Conservation (phyloP, 148 eudicot species). For the Rhododendron williamsianum region DNA sequence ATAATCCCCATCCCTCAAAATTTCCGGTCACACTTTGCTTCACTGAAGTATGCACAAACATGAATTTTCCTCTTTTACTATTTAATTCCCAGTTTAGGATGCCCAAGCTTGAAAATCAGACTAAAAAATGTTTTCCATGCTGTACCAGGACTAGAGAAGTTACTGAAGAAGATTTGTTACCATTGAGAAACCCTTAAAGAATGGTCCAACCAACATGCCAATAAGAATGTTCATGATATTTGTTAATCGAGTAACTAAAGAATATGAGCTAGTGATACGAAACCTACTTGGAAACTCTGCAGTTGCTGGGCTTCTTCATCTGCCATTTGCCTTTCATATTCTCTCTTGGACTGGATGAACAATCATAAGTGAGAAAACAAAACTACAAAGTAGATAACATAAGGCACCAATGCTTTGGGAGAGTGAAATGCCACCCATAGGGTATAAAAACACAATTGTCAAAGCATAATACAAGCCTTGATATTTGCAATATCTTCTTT, state of each 20-base stretch:
- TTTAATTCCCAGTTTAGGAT: not conserved
- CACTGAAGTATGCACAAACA: not conserved
- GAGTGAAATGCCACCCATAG: not conserved
- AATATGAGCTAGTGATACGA: not conserved
- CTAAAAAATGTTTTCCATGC: not conserved
- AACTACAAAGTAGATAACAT: not conserved
- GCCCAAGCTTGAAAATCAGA: slow-evolving; percentile 8
- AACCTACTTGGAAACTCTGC: slow-evolving; percentile 62
- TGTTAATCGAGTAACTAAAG: not conserved
- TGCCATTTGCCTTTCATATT: slow-evolving; percentile 69
- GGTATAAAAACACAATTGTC: not conserved
- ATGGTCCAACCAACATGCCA: not conserved
- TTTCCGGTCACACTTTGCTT: not conserved
- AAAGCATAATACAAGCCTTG: not conserved
- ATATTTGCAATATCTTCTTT: not conserved
- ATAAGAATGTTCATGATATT: not conserved
- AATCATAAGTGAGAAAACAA: slow-evolving; percentile 5
- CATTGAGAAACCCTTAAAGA: not conserved
- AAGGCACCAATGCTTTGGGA: not conserved
- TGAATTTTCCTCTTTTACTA: not conserved
- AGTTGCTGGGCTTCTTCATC: slow-evolving; percentile 79
- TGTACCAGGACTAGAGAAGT: not conserved
- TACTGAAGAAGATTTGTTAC: not conserved
- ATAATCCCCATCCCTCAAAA: not conserved
- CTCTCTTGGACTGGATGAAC: slow-evolving; percentile 59